Evolutionary conservation across 768 basidiomycete species (phyloP), one percentile per base, ranked within the genome.

Genomic region (Tylopilus subfusipes): DNA sequence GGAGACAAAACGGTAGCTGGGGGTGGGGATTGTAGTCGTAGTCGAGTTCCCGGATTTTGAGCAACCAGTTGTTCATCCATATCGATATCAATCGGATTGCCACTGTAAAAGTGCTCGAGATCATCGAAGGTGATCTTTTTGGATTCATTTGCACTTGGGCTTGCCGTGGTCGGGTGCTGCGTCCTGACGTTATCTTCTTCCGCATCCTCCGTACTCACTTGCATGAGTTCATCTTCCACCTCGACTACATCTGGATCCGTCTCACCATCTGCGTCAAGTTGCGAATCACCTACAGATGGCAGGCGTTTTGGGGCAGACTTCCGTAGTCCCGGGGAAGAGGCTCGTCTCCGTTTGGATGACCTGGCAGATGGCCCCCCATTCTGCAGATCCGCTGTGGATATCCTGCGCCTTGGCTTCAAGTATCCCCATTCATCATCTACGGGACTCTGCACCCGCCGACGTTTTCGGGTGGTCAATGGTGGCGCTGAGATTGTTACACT

Each of bases 181-280:
- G 54, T 46, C 55, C 24, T 49, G 27, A 53, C 29, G 19, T 52
- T 44, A 36, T 24, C 52, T 25, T 60, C 60, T 45, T 66, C 64
- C 1, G 12, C 49, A 34, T 62, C 66, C 39, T 65, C 70, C 21
- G 40, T 5, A 36, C 60, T 60, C 30, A 40, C 61, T 59, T 59
- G 61, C 64, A 70, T 67, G 44, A 68, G 63, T 36, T 64, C 65
- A 25, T 69, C 69, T 47, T 68, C 70, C 50, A 78, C 75, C 12
- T 75, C 75, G 27, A 72, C 64, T 16, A 66, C 61, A 46, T 77
- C 76, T 24, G 69, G 64, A 47, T 73, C 71, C 19, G 65, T 62
- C 38, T 62, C 62, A 29, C 72, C 69, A 54, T 71, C 69, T 29
- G 70, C 69, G 16, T 70, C 69, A 18, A 67, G 63, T 38, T 70